A percentile compares a stretch with the other conserved stretches of the same genome.
Evolutionary conservation across 345 rosid species (phyloP).

Genomic region (Eucalyptus guilfoylei): DNA sequence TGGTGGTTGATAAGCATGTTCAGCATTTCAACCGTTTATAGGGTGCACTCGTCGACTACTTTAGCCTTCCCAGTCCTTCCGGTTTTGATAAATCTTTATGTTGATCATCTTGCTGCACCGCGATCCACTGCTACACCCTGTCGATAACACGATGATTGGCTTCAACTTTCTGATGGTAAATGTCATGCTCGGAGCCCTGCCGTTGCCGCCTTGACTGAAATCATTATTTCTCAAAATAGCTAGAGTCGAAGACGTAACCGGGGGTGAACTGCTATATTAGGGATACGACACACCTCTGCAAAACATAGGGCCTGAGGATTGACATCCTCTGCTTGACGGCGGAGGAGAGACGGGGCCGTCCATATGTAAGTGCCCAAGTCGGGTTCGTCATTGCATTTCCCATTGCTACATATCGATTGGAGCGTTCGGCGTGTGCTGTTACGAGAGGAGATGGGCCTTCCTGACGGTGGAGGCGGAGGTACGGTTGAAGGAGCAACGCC

Average conservation of each 20-base stretch:
- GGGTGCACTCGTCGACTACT: slow-evolving; percentile 31
- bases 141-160: neutral
- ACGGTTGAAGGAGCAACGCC: neutral
- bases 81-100: slow-evolving; percentile 2
- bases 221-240: slow-evolving; percentile 15
- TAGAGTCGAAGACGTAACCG: neutral
- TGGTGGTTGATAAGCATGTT: slow-evolving; percentile 15
- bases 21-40: slow-evolving; percentile 5
- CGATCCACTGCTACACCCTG: neutral
- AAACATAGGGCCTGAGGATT: neutral
- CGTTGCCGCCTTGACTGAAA: slow-evolving; percentile 13
- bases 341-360: neutral
- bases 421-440: slow-evolving; percentile 2
- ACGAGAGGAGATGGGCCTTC: neutral
- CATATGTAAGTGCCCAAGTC: slow-evolving; percentile 13
- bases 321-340: neutral
- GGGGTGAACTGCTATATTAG: slow-evolving; percentile 14
- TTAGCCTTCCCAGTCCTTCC: slow-evolving; percentile 3
- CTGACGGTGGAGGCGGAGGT: neutral
- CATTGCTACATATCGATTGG: slow-evolving; percentile 17
- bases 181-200: slow-evolving; percentile 3
- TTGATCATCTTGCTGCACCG: slow-evolving; percentile 14
- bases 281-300: neutral
- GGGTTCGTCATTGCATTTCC: slow-evolving; percentile 24
- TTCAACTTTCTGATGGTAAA: neutral